phyloP scores from a whole-genome alignment of 306 rosid species.

The Sechiopsis laciniata region DNA sequence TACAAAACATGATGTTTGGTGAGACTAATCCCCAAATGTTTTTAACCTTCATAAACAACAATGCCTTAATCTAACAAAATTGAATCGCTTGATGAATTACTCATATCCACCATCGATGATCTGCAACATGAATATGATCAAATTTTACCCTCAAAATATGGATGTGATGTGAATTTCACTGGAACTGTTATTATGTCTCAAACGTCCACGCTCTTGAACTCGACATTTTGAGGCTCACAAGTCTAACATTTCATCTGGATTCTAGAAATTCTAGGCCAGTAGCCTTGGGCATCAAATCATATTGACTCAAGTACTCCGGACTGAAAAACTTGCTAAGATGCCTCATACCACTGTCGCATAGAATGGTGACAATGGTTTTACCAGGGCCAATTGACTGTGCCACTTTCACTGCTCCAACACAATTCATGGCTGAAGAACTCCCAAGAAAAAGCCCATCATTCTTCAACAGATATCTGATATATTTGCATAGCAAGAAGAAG shows the following conservation, averaged over 20 bases:
- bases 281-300: conserved; percentile 69
- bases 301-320: conserved; percentile 53
- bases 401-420: conserved; percentile 82
- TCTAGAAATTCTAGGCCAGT: conserved; percentile 61
- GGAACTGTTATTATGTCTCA: too few species aligned
- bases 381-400: conserved; percentile 77
- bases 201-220: conserved; percentile 3
- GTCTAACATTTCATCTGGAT: conserved; percentile 32
- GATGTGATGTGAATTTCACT: not conserved
- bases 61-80: conserved; percentile 2
- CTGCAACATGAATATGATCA: not conserved
- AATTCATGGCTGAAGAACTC: conserved; percentile 89
- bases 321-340: conserved; percentile 79
- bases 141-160: not conserved
- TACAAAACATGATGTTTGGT: conserved; percentile 1
- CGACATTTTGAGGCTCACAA: not conserved
- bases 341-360: conserved; percentile 90
- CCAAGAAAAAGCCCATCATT: conserved; percentile 80
- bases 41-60: not conserved
- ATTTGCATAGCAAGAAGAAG: not conserved
- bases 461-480: conserved; percentile 62
- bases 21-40: conserved; percentile 3
- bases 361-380: conserved; percentile 81
- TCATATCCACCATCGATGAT: not conserved
- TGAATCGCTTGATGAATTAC: conserved; percentile 2